Conservation (phyloP, 1,139 yeast genomes). For the Wickerhamiella pararugosa region DNA sequence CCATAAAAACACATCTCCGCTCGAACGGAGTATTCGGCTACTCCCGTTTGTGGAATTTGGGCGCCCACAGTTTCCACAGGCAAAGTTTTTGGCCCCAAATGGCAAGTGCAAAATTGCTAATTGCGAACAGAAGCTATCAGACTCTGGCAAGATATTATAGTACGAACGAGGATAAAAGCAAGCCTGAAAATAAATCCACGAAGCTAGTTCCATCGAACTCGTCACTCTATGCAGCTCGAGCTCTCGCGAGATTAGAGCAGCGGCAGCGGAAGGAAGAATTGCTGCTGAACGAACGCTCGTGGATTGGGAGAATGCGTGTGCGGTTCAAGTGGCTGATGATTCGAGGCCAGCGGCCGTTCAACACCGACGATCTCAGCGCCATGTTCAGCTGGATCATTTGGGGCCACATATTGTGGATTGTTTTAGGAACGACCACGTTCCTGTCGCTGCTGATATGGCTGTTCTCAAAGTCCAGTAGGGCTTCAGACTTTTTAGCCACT, state of each 20-base stretch:
- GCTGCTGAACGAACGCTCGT: slow-evolving; percentile 36
- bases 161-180: too few species aligned
- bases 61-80: too few species aligned
- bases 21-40: too few species aligned
- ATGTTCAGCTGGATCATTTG: slow-evolving; percentile 81
- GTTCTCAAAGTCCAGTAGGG: slow-evolving; percentile 61
- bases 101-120: too few species aligned
- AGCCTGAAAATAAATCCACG: too few species aligned
- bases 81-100: too few species aligned
- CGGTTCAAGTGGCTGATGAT: slow-evolving; percentile 59
- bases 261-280: slow-evolving; percentile 30
- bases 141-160: too few species aligned
- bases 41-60: too few species aligned
- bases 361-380: slow-evolving; percentile 79
- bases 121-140: too few species aligned
- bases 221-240: too few species aligned
- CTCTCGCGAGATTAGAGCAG: slow-evolving; percentile 15
- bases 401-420: slow-evolving; percentile 64
- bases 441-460: slow-evolving; percentile 64
- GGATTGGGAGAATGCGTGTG: slow-evolving; percentile 37
- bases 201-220: too few species aligned
- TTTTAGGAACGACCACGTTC: slow-evolving; percentile 83
- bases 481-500: slow-evolving; percentile 78
- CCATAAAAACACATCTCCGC: too few species aligned
- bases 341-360: slow-evolving; percentile 53